phyloP scores from a whole-genome alignment of 2,329 filamentous ascomycete species.

The Sclerotiophoma versabilis region DNA sequence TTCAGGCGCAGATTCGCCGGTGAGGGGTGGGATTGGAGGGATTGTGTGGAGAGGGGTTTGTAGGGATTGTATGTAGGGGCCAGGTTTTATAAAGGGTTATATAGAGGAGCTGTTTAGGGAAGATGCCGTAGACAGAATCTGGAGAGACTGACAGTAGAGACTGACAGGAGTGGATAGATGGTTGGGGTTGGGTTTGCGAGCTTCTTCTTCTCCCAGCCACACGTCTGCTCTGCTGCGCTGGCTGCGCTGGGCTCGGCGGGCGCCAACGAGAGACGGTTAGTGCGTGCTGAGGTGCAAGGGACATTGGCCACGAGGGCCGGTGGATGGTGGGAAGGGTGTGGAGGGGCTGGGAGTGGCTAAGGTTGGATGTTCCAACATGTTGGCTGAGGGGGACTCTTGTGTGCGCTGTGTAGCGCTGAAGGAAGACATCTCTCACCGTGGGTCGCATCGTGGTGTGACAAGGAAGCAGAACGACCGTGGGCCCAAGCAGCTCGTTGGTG shows the following conservation, averaged over 20 bases:
- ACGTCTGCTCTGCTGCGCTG: background rate
- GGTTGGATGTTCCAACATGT: background rate
- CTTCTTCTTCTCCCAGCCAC: conserved; percentile 19
- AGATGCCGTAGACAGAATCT: no score
- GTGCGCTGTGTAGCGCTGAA: background rate
- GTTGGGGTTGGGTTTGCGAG: no score
- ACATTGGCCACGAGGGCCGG: conserved; percentile 8
- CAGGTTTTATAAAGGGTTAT: no score
- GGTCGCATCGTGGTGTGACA: background rate
- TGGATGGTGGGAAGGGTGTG: conserved; percentile 3
- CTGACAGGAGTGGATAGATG: no score
- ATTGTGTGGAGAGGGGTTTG: no score
- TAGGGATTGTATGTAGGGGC: no score
- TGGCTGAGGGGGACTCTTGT: background rate
- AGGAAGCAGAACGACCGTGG: background rate
- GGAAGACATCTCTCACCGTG: background rate
- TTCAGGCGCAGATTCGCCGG: no score
- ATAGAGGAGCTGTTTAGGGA: no score
- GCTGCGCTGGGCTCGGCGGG: conserved; percentile 1
- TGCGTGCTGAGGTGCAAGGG: conserved; percentile 4
- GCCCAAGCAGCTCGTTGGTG: background rate
- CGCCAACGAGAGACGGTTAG: conserved; percentile 8
- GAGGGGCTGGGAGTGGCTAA: conserved; percentile 15
- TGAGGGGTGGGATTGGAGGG: no score
- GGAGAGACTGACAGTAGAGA: no score